Base-by-base conservation (phyloP, 2,329 filamentous ascomycete species). In the Aspergillus caelatus region DNA sequence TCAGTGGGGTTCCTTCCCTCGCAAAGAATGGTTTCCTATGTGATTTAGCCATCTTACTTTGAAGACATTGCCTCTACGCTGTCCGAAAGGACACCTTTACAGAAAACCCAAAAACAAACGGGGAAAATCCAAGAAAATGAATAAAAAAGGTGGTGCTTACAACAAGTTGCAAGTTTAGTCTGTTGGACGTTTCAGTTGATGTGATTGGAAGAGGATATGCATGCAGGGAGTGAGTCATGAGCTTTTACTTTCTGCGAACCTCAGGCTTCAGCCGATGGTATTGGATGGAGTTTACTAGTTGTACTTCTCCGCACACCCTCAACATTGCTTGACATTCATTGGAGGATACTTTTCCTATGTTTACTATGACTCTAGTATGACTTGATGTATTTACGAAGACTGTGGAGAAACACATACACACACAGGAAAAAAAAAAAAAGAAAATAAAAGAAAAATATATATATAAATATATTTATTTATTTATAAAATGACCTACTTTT, bases 81-180 rank as follows among this genome's bases (percentile, higher is more conserved):
- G 32, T 36, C 30, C 32, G n/a, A 55, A 55, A 21, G 23, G 32
- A 55, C 14, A 55, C n/a, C 32, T 26, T 23, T 39, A 5, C 30
- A 26, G 26, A 26, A 55, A 39, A 55, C 11, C 32, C 16, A 32
- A 23, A 39, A 55, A 55, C 30, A 55, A 55, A 55, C 12, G n/a
- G 30, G 53, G n/a, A 61, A 52, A 39, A 30, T 16, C 41, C 30
- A 21, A 45, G 23, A 48, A 55, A 56, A 11, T 23, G 23, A 34
- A 60, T 45, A 48, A 48, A 63, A 63, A 60, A 48, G 45, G 46
- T 43, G 34, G 39, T 41, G 39, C 43, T 30, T 23, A 52, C 50
- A 48, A 32, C 26, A 46, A 28, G 23, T 32, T 52, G 28, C 28
- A n/a, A 21, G 52, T 28, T 28, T 36, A 14, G 19, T 55, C 7